Conservation (phyloP, 768 basidiomycete species). For the Leccinum boreale region DNA sequence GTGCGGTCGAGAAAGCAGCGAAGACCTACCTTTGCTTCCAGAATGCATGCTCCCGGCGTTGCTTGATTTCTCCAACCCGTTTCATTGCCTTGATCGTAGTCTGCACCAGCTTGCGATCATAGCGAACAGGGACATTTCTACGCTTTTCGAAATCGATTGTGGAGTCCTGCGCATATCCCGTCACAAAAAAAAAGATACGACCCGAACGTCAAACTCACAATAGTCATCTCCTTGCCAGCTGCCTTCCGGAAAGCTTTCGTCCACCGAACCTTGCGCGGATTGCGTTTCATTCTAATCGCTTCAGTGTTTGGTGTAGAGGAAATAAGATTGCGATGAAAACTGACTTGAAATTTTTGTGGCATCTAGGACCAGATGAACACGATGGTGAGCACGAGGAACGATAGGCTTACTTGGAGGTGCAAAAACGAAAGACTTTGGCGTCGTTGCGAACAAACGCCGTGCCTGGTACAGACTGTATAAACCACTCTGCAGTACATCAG, state of each 20-base stretch:
- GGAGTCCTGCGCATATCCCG: slow-evolving; percentile 65
- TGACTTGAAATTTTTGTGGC: slow-evolving; percentile 99
- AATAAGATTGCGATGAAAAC: slow-evolving; percentile 15
- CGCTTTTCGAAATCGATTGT: slow-evolving; percentile 99
- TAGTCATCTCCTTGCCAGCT: slow-evolving; percentile 99
- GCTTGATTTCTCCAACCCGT: slow-evolving; percentile 88
- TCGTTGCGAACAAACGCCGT: slow-evolving; percentile 96
- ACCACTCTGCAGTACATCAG: not conserved
- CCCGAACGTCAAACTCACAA: slow-evolving; percentile 52
- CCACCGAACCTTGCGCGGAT: slow-evolving; percentile 98
- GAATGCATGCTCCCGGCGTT: slow-evolving; percentile 88
- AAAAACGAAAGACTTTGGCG: slow-evolving; percentile 96
- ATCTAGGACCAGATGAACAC: slow-evolving; percentile 46
- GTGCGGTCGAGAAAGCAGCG: not conserved
- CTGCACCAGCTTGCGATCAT: slow-evolving; percentile 89
- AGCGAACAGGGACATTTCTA: slow-evolving; percentile 94
- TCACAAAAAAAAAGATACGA: not conserved
- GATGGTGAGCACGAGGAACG: not conserved
- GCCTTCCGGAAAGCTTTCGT: slow-evolving; percentile 99
- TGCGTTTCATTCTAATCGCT: slow-evolving; percentile 88
- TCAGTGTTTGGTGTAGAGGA: slow-evolving; percentile 2
- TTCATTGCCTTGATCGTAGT: slow-evolving; percentile 97
- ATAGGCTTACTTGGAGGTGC: slow-evolving; percentile 83
- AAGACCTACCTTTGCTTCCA: slow-evolving; percentile 82
- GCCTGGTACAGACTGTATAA: slow-evolving; percentile 41